Evolutionary conservation across 2,329 filamentous ascomycete species (phyloP), one percentile per base, ranked within the genome.

Genomic region (Aureobasidium musti): DNA sequence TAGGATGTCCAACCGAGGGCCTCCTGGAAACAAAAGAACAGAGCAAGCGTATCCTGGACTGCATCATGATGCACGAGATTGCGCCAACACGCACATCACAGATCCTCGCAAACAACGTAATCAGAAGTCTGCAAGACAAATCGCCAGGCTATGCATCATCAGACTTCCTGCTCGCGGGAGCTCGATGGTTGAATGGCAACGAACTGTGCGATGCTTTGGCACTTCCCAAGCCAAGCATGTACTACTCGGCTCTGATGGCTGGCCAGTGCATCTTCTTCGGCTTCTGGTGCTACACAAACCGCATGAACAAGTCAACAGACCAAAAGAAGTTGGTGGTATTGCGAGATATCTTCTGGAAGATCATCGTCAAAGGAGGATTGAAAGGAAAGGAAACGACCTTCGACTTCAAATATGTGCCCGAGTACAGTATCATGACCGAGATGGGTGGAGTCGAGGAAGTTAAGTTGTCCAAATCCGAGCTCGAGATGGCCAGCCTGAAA

Each of bases 41-140:
- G 39, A 87, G 88, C 1, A 86, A 83, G 70, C 79, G 80, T 2
- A 83, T 87, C 72, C 88, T 92, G 85, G 89, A 93, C 71, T 85
- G 84, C 0, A 78, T 92, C 1, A 75, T 91, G 21, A 77, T 85
- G 33, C 82, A 87, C 33, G 90, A 93, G 75, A 82, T 92, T 23
- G 74, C 84, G 30, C 90, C 91, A 0, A 87, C 85, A 0, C 77
- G 82, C 0, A 89, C 84, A 23, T 88, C 85, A 0, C 82, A 82
- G 53, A 80, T 88, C 7, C 81, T 94, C 30, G 89, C 89, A 3
- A 89, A 89, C 75, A 94, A 93, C 73, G 89, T 93, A 72, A 87
- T 94, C 70, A 82, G 85, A 3, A 84, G 85, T 3, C 80, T 93
- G n/a, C 82, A 88, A 71, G 81, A 83, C 59, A 84, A 86, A 47